These are phyloP conservation scores for Zangia roseola DNA, from an alignment of 768 basidiomycete genomes.

Conservation along the genomic window DNA sequence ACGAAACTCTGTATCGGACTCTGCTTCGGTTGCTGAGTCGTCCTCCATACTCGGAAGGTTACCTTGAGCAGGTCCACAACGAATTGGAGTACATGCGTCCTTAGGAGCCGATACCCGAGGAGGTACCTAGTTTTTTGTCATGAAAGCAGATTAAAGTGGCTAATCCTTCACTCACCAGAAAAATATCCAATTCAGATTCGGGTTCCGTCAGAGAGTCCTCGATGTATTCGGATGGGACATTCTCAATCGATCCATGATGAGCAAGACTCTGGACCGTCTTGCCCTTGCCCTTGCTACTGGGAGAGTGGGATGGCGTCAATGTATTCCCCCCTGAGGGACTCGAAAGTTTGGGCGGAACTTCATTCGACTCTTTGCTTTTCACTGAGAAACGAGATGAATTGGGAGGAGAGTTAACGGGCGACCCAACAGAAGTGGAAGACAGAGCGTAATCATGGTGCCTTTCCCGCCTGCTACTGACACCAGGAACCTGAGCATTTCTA, in stretches of 20 bases:
- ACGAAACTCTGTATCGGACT: conserved; percentile 30
- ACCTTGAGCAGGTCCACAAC: background rate
- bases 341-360: background rate
- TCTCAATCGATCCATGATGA: conserved; percentile 5
- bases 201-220: conserved; percentile 33
- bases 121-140: background rate
- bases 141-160: background rate
- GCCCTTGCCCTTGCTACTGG: background rate
- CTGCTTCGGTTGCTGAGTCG: conserved; percentile 33
- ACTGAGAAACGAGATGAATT: background rate
- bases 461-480: background rate
- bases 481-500: background rate
- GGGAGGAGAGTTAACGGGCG: background rate
- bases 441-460: background rate
- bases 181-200: conserved; percentile 25
- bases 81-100: background rate
- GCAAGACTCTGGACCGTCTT: background rate
- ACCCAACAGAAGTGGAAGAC: conserved; percentile 4
- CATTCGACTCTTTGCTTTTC: conserved; percentile 2
- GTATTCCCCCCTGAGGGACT: background rate
- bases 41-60: conserved; percentile 9
- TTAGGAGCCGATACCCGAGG: background rate
- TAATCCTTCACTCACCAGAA: conserved; percentile 5
- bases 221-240: conserved; percentile 1
- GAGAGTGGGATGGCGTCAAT: conserved; percentile 1